Evolutionary conservation across 352 stramenopile genomes (phyloP).

Genomic region (Thalassiosira livingstoniorum): DNA sequence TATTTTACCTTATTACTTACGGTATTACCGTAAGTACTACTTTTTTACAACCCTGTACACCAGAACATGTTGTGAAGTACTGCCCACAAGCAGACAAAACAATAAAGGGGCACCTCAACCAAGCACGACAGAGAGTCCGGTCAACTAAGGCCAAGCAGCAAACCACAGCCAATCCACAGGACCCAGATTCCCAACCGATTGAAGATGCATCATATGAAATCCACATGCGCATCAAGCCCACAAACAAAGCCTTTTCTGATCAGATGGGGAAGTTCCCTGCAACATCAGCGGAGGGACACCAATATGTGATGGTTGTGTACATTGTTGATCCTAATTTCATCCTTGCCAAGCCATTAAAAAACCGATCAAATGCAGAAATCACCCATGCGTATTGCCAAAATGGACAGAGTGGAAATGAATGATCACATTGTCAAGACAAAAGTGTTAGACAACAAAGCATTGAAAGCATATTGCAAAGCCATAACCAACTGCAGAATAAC

Average conservation of each 20-base stretch:
- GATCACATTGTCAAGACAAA: not conserved
- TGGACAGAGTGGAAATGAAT: not conserved
- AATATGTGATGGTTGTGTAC: constrained; percentile 55
- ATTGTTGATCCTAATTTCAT: constrained; percentile 58
- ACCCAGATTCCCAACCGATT: not conserved
- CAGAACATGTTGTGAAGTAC: constrained; percentile 3
- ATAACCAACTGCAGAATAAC: not conserved
- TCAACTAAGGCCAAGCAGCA: constrained; percentile 21
- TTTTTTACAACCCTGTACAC: constrained; percentile 20
- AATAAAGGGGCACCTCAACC: constrained; percentile 19
- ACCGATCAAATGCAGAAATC: constrained; percentile 6
- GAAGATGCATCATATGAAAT: not conserved
- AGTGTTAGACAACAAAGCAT: constrained; percentile 2
- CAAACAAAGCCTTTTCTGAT: constrained; percentile 28
- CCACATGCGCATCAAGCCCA: not conserved
- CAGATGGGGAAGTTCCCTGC: constrained; percentile 40
- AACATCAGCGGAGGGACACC: constrained; percentile 33
- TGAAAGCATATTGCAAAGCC: not conserved
- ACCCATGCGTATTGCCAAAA: not conserved
- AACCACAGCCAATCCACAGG: not conserved
- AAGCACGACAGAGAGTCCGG: constrained; percentile 6
- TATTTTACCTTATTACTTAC: too few relatives aligned
- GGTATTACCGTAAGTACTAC: too few relatives aligned
- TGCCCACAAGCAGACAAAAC: constrained; percentile 18
- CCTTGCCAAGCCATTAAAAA: constrained; percentile 28